Conservation (phyloP, 2,329 filamentous ascomycete genomes). For the Paecilomyces sp. region DNA sequence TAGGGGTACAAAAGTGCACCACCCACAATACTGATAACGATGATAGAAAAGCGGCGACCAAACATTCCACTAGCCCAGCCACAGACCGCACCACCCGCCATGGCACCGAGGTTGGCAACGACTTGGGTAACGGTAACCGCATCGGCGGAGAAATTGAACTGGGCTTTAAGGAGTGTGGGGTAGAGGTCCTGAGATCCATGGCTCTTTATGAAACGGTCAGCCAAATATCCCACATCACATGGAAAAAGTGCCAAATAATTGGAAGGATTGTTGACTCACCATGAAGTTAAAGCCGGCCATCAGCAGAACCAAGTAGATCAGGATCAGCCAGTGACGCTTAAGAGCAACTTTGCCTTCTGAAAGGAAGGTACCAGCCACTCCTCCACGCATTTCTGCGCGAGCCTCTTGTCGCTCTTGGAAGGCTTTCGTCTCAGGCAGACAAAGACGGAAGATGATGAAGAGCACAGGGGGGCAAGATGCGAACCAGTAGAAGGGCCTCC, state of each 20-base stretch:
- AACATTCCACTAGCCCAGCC: conserved; percentile 64
- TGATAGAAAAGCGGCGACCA: conserved; percentile 62
- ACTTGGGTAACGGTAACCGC: conserved; percentile 64
- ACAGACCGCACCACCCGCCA: conserved; percentile 59
- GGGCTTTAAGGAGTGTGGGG: conserved; percentile 53
- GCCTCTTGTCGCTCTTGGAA: conserved; percentile 61
- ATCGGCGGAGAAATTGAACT: conserved; percentile 49
- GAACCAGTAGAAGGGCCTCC: conserved; percentile 87
- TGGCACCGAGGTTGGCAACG: conserved; percentile 64
- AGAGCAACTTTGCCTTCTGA: conserved; percentile 72
- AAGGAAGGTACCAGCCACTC: conserved; percentile 61
- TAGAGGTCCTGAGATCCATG: conserved; percentile 66
- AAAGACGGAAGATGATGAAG: conserved; percentile 71
- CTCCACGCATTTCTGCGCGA: conserved; percentile 50
- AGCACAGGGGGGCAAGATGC: conserved; percentile 71
- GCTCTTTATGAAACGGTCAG: conserved; percentile 34
- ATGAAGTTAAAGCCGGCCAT: conserved; percentile 94
- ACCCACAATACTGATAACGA: conserved; percentile 56
- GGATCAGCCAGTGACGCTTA: conserved; percentile 69
- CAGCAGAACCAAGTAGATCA: conserved; percentile 74
- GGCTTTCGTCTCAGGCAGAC: conserved; percentile 69
- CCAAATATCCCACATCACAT: not conserved
- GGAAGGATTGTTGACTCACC: conserved; percentile 28
- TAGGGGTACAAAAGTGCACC: conserved; percentile 80
- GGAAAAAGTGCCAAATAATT: not conserved